phyloP scores from a whole-genome alignment of 257 asterid genomes.

The Nyctanthes arbortristis region DNA sequence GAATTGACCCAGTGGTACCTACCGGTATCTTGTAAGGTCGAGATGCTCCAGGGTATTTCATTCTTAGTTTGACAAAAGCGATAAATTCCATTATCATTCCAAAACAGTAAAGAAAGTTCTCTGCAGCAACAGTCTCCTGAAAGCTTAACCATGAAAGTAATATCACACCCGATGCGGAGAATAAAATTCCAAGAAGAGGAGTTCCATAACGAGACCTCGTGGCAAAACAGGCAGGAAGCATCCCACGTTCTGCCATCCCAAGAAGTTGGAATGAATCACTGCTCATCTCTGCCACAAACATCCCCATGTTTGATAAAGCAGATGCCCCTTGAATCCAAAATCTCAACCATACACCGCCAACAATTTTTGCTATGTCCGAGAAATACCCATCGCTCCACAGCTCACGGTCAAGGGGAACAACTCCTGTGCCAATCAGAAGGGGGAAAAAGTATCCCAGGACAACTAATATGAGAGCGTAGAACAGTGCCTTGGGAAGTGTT shows the following conservation, averaged over 20 bases:
- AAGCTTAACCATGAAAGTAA: slow-evolving; percentile 76
- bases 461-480: slow-evolving; percentile 60
- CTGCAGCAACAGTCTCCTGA: slow-evolving; percentile 72
- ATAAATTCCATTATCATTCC: slow-evolving; percentile 69
- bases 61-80: slow-evolving; percentile 63
- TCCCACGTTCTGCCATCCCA: slow-evolving; percentile 71
- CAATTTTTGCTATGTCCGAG: slow-evolving; percentile 54
- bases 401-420: slow-evolving; percentile 51
- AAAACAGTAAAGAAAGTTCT: slow-evolving; percentile 63
- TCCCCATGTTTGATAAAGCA: slow-evolving; percentile 74
- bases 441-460: slow-evolving; percentile 54
- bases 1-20: slow-evolving; percentile 43
- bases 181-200: slow-evolving; percentile 50
- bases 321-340: slow-evolving; percentile 69
- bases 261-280: slow-evolving; percentile 74
- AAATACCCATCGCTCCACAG: slow-evolving; percentile 69
- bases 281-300: slow-evolving; percentile 75
- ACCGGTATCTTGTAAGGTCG: slow-evolving; percentile 62
- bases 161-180: slow-evolving; percentile 60
- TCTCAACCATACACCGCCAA: slow-evolving; percentile 72
- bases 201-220: slow-evolving; percentile 60
- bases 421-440: slow-evolving; percentile 63
- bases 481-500: slow-evolving; percentile 62
- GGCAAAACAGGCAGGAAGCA: slow-evolving; percentile 57
- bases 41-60: slow-evolving; percentile 46